Percentiles rank a stretch among this genome's conserved stretches.
phyloP scores from a whole-genome alignment of 2,329 filamentous ascomycete species.

The Talaromyces funiculosus region DNA sequence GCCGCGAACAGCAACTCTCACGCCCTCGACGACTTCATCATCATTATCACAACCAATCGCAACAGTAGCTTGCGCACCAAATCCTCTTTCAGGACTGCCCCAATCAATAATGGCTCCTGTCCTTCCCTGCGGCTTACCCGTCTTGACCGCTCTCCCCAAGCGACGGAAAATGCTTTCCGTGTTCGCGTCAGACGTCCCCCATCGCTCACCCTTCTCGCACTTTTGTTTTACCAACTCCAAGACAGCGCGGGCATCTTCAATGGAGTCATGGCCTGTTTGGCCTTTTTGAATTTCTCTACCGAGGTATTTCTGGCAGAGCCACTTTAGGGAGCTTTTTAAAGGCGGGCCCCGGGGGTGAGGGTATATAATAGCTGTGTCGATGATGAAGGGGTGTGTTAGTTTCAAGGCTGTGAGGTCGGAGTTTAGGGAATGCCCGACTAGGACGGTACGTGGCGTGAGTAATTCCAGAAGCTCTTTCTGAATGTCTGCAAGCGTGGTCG shows the following conservation, averaged over 20 bases:
- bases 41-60: constrained; percentile 55
- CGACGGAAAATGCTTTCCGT: constrained; percentile 88
- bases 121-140: constrained; percentile 34
- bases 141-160: constrained; percentile 53
- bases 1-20: constrained; percentile 45
- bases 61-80: constrained; percentile 52
- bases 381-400: constrained; percentile 84
- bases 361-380: constrained; percentile 86
- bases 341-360: constrained; percentile 86
- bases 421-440: constrained; percentile 45
- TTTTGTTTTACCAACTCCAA: constrained; percentile 93
- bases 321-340: constrained; percentile 86
- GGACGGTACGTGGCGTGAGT: constrained; percentile 47
- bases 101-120: constrained; percentile 71
- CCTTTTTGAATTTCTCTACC: constrained; percentile 83
- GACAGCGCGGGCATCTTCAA: constrained; percentile 87
- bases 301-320: constrained; percentile 78
- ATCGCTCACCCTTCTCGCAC: constrained; percentile 82
- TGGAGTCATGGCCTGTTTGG: constrained; percentile 73
- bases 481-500: constrained; percentile 76
- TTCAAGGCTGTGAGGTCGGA: constrained; percentile 68
- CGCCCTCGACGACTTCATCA: constrained; percentile 51
- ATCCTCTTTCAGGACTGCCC: constrained; percentile 66
- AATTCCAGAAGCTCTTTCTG: constrained; percentile 70
- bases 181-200: constrained; percentile 73